Percentiles rank a stretch among this genome's conserved stretches.
phyloP scores from a whole-genome alignment of 352 stramenopile species.

The Saprolegnia parasitica region DNA sequence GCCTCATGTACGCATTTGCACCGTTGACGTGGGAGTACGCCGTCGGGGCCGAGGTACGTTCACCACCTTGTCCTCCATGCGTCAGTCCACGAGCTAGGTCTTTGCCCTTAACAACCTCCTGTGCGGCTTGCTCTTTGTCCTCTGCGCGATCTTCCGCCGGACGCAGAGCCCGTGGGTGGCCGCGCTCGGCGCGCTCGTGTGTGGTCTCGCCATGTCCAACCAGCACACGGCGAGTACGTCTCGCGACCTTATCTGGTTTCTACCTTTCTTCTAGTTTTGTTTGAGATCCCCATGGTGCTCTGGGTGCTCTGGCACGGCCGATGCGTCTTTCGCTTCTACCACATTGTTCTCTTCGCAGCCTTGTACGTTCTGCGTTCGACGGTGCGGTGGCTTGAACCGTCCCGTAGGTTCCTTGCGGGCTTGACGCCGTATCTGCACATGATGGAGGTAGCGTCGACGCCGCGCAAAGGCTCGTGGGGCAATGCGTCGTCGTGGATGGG shows the following conservation, averaged over 20 bases:
- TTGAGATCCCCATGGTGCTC: conserved; percentile 50
- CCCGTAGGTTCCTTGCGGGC: conserved; percentile 41
- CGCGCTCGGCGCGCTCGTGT: conserved; percentile 49
- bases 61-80: not conserved
- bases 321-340: conserved; percentile 12
- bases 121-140: conserved; percentile 38
- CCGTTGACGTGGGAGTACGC: conserved; percentile 77
- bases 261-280: conserved; percentile 39
- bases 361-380: not conserved
- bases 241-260: not conserved
- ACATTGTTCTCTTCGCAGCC: conserved; percentile 3
- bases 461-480: conserved; percentile 62
- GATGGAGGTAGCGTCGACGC: conserved; percentile 15
- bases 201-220: conserved; percentile 69
- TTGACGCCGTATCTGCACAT: conserved; percentile 41
- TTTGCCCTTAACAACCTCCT: conserved; percentile 85
- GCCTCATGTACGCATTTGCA: conserved; percentile 51
- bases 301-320: conserved; percentile 33
- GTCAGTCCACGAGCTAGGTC: conserved; percentile 31
- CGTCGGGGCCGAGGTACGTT: conserved; percentile 46
- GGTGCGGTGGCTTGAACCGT: conserved; percentile 33
- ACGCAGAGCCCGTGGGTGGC: conserved; percentile 27
- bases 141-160: conserved; percentile 33
- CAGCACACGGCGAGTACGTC: conserved; percentile 58
- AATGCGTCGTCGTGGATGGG: conserved; percentile 56